Evolutionary conservation across 257 asterid species (phyloP).

Genomic region (Primulina huaijiensis): DNA sequence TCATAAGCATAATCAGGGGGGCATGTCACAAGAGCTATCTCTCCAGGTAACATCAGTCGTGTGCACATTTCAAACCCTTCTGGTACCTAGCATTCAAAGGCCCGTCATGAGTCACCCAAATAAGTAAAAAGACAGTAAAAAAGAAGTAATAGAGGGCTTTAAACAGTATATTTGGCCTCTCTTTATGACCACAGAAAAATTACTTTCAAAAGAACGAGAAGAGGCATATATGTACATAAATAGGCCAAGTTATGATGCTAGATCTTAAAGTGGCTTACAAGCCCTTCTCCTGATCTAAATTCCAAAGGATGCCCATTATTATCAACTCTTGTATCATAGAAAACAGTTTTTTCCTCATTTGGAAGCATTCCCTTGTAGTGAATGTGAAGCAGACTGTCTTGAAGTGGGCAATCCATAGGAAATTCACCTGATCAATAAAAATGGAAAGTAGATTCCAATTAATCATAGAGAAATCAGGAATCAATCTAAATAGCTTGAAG

Average conservation of each 20-base stretch:
- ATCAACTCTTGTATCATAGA: slow-evolving; percentile 74
- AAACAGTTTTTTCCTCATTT: slow-evolving; percentile 68
- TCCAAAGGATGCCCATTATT: slow-evolving; percentile 77
- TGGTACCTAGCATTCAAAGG: slow-evolving; percentile 61
- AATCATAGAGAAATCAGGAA: slow-evolving; percentile 19
- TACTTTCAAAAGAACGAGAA: slow-evolving; percentile 4
- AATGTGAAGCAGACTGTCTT: slow-evolving; percentile 78
- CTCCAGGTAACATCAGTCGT: slow-evolving; percentile 95
- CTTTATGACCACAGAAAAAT: neutral
- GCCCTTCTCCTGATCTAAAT: slow-evolving; percentile 99
- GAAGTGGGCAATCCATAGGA: slow-evolving; percentile 99
- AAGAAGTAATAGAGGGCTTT: slow-evolving; percentile 9
- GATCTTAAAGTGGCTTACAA: slow-evolving; percentile 54
- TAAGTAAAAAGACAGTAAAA: slow-evolving; percentile 7
- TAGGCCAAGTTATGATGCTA: slow-evolving; percentile 4
- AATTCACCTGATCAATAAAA: slow-evolving; percentile 69
- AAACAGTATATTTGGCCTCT: slow-evolving; percentile 9
- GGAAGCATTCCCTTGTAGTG: slow-evolving; percentile 93
- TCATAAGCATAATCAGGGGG: slow-evolving; percentile 98
- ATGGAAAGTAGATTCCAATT: slow-evolving; percentile 21
- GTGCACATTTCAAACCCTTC: slow-evolving; percentile 99
- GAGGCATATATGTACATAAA: neutral
- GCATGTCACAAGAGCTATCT: slow-evolving; percentile 79
- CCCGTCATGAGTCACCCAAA: slow-evolving; percentile 18
- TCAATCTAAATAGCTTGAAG: slow-evolving; percentile 23